Conservation (phyloP, 2,329 filamentous ascomycete species). For the Dendryphion nanum region DNA sequence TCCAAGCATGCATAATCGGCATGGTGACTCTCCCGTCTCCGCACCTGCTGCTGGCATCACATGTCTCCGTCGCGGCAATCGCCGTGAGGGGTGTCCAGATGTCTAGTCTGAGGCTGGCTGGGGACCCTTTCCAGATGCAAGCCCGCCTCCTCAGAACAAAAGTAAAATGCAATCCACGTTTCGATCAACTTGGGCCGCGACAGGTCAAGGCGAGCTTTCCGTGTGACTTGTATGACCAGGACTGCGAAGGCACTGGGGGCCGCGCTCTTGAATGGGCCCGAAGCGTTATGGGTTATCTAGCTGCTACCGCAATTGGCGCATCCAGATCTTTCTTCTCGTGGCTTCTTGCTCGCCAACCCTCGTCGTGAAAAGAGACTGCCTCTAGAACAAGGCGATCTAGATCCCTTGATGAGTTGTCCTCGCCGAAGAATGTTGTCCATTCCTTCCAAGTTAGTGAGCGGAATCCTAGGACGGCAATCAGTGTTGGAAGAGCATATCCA, state of each 20-base stretch:
- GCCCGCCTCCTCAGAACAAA: not conserved
- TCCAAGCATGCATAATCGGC: too few species aligned
- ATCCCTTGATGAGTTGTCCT: too few species aligned
- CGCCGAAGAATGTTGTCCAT: too few species aligned
- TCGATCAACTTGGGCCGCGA: not conserved
- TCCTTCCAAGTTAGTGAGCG: too few species aligned
- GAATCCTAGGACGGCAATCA: too few species aligned
- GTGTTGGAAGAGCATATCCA: too few species aligned
- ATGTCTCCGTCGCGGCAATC: not conserved
- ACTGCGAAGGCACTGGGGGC: not conserved
- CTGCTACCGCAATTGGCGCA: not conserved
- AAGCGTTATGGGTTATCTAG: not conserved
- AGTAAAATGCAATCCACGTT: not conserved
- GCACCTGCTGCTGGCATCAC: not conserved
- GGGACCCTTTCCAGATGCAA: not conserved
- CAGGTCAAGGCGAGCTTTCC: not conserved
- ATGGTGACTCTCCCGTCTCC: not conserved
- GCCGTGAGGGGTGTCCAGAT: not conserved
- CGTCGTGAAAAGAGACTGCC: conserved; percentile 3
- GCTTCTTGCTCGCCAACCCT: conserved; percentile 10
- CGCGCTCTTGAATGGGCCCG: not conserved
- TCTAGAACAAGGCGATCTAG: conserved; percentile 1
- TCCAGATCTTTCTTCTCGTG: conserved; percentile 1
- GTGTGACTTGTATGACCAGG: not conserved
- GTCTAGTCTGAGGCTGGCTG: not conserved